phyloP scores from a whole-genome alignment of 148 eudicot genomes.

The Silene uniflora region DNA sequence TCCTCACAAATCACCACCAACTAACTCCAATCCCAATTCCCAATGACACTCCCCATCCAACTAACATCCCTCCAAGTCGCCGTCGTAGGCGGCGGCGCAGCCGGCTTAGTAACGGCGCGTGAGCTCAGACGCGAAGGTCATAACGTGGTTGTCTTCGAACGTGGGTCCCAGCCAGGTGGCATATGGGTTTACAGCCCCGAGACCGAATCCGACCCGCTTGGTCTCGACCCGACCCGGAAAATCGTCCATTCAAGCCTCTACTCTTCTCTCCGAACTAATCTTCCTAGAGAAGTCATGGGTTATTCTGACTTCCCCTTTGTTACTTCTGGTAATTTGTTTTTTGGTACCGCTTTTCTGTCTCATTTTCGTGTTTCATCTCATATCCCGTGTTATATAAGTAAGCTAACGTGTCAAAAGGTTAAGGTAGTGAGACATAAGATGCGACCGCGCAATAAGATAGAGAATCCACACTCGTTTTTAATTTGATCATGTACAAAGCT shows the following conservation, averaged over 20 bases:
- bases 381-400: no score
- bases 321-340: constrained; percentile 34
- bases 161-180: constrained; percentile 52
- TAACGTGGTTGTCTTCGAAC: constrained; percentile 67
- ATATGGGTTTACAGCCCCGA: constrained; percentile 65
- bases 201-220: constrained; percentile 68
- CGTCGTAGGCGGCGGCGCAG: constrained; percentile 89
- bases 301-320: constrained; percentile 69
- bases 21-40: background rate
- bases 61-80: constrained; percentile 49
- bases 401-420: no score
- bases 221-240: constrained; percentile 47
- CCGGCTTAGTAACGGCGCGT: constrained; percentile 73
- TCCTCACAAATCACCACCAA: background rate
- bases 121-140: constrained; percentile 80
- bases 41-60: constrained; percentile 31
- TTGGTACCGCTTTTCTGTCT: constrained; percentile 15
- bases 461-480: no score
- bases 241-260: constrained; percentile 69
- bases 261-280: constrained; percentile 72
- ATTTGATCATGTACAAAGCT: no score
- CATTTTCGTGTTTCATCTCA: no score
- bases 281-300: constrained; percentile 80
- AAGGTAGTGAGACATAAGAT: no score
- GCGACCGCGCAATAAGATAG: no score